These are phyloP conservation scores for Fusarium proliferatum DNA, from an alignment of 2,329 filamentous ascomycete genomes.

Conservation along the genomic window DNA sequence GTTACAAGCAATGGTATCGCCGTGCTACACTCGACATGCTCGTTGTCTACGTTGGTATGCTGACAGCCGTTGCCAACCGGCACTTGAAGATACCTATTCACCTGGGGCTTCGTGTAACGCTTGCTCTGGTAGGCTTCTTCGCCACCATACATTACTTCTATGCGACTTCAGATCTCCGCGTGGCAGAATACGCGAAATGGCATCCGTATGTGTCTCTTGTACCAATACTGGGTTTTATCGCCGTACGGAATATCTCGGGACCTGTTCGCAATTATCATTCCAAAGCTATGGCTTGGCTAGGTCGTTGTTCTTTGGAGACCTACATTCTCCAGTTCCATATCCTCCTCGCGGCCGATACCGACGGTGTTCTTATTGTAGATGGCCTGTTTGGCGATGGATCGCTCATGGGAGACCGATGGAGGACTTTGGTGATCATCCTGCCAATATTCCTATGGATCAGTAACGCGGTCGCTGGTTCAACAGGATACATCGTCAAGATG, in stretches of 20 bases:
- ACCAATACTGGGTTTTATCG: slow-evolving; percentile 62
- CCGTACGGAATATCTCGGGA: slow-evolving; percentile 58
- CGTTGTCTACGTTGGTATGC: slow-evolving; percentile 66
- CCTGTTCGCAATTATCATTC: slow-evolving; percentile 42
- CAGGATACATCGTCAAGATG: slow-evolving; percentile 35
- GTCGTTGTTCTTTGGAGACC: slow-evolving; percentile 66
- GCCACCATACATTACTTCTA: background rate
- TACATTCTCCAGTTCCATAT: slow-evolving; percentile 71
- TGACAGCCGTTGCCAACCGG: slow-evolving; percentile 48
- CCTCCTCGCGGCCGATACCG: slow-evolving; percentile 68
- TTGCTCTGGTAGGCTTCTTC: slow-evolving; percentile 47
- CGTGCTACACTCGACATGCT: slow-evolving; percentile 63
- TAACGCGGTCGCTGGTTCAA: slow-evolving; percentile 29
- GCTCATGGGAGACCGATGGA: slow-evolving; percentile 41
- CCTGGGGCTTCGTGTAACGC: slow-evolving; percentile 23
- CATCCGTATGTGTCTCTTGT: slow-evolving; percentile 65
- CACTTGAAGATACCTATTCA: slow-evolving; percentile 9
- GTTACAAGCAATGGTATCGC: slow-evolving; percentile 58
- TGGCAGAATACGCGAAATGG: slow-evolving; percentile 56
- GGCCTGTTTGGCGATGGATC: slow-evolving; percentile 37
- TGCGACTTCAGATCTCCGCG: background rate
- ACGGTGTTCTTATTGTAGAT: slow-evolving; percentile 56
- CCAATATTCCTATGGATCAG: slow-evolving; percentile 45
- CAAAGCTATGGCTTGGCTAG: slow-evolving; percentile 61
- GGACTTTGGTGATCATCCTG: slow-evolving; percentile 38